A percentile compares a stretch with the other conserved stretches of the same genome.
Evolutionary conservation across 257 asterid genomes (phyloP).

Genomic region (Nicotiana attenuata): DNA sequence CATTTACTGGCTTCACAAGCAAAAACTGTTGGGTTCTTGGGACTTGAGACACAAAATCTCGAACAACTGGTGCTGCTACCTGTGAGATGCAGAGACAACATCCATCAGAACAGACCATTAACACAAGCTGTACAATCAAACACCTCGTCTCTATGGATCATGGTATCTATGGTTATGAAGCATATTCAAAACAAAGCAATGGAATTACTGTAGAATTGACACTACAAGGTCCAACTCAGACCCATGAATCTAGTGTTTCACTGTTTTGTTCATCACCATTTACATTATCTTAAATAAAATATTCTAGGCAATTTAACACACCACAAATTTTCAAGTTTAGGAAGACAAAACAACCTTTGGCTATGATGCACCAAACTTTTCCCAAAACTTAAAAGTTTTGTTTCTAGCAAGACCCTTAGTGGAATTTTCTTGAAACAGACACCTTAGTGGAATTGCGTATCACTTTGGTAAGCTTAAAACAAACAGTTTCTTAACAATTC

Average conservation of each 20-base stretch:
- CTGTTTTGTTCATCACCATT: background rate
- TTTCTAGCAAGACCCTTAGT: background rate
- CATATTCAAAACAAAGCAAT: background rate
- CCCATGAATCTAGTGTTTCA: background rate
- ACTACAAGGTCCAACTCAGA: background rate
- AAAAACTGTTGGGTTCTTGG: constrained; percentile 29
- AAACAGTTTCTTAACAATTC: background rate
- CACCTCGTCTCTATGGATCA: background rate
- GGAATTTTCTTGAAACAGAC: too few species aligned
- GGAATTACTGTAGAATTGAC: background rate
- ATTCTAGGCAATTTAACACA: background rate
- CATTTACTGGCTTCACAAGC: constrained; percentile 44
- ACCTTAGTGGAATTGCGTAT: background rate
- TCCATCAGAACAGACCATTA: background rate
- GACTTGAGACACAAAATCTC: constrained; percentile 37
- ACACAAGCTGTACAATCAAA: background rate
- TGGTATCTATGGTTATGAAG: background rate
- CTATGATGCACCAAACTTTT: background rate
- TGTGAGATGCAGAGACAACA: constrained; percentile 28
- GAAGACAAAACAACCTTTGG: background rate
- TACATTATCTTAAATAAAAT: background rate
- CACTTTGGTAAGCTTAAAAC: background rate
- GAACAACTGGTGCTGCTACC: constrained; percentile 39
- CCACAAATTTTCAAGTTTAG: background rate
- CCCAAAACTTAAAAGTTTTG: background rate